Evolutionary conservation across 1,139 yeast genomes (phyloP), one percentile per base, ranked within the genome.

Genomic region (Zygoascus sp.): DNA sequence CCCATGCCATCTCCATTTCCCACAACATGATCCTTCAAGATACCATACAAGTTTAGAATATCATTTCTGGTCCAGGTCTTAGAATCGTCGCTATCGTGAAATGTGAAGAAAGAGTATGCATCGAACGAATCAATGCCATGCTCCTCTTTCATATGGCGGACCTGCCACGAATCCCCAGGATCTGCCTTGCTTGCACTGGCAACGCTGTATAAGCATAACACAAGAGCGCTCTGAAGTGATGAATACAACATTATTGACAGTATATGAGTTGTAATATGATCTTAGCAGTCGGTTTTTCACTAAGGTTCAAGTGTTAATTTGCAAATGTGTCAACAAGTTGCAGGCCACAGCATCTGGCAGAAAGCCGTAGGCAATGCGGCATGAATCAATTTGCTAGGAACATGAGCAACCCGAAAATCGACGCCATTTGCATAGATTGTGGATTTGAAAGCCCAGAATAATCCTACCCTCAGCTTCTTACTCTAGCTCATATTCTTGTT

Each of bases 1-100:
- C 97, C 97, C 82, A 84, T 79, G 5, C 97, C 97, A 46, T 87
- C 83, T 41, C 97, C 97, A 57, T 80, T 86, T 7, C 97, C 97
- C 9, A 88, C 84, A 19, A 83, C 79, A 50, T 75, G 77, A 15
- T 80, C 82, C 57, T 92, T 75, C 42, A 75, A 70, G 48, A 90
- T 66, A 1, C 98, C 98, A 63, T 90, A 92, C 53, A 89, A 70
- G 55, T 83, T 77, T 51, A 90, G 65, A 39, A 92, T 84, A 62
- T 92, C 97, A 15, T 67, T 64, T 34, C 57, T 50, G 9, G 68
- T 59, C 74, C 74, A 70, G 16, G 63, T 60, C 37, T 62, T 60
- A 35, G 68, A 58, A 5, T 70, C 66, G 55, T 80, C 81, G 13
- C 81, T 67, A 65, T 88, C 96, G 65, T 92, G 98, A 32, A 89